These are phyloP conservation scores for Colletotrichum nymphaeae DNA, from an alignment of 2,329 filamentous ascomycete genomes.

Conservation along the genomic window DNA sequence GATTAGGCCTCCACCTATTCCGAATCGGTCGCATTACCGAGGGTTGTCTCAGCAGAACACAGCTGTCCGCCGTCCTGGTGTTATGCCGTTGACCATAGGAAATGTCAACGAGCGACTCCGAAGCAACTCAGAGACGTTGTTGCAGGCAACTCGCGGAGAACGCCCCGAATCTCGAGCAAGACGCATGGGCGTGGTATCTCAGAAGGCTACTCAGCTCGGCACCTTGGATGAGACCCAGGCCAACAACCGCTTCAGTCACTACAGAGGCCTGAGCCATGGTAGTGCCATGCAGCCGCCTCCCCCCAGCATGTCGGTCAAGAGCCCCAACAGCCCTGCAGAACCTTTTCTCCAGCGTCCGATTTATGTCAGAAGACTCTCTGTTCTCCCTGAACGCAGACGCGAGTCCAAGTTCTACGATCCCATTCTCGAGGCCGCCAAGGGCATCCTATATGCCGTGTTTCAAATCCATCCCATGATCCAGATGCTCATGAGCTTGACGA, in stretches of 20 bases:
- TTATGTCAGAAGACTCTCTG: conserved; percentile 72
- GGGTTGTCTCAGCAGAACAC: conserved; percentile 76
- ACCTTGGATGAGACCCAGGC: conserved; percentile 72
- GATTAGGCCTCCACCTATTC: conserved; percentile 79
- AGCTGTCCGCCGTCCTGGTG: conserved; percentile 73
- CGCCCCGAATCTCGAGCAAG: conserved; percentile 66
- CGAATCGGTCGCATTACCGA: conserved; percentile 83
- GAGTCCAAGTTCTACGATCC: conserved; percentile 72
- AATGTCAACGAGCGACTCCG: conserved; percentile 76
- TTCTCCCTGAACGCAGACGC: conserved; percentile 71
- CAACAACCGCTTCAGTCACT: conserved; percentile 75
- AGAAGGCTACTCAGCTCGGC: conserved; percentile 69
- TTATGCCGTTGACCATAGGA: conserved; percentile 77
- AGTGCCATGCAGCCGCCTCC: conserved; percentile 71
- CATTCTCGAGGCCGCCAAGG: conserved; percentile 73
- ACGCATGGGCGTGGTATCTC: conserved; percentile 73
- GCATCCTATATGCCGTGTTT: conserved; percentile 74
- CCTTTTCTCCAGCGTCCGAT: conserved; percentile 67
- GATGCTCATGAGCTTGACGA: conserved; percentile 71
- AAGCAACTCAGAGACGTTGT: conserved; percentile 72
- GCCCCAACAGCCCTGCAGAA: conserved; percentile 71
- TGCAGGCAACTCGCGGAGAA: conserved; percentile 61
- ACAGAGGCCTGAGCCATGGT: conserved; percentile 74
- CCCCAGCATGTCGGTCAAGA: conserved; percentile 54
- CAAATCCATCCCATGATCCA: conserved; percentile 77